These are phyloP conservation scores for Clavariopsis aquatica DNA, from an alignment of 495 filamentous ascomycete genomes.

Conservation along the genomic window DNA sequence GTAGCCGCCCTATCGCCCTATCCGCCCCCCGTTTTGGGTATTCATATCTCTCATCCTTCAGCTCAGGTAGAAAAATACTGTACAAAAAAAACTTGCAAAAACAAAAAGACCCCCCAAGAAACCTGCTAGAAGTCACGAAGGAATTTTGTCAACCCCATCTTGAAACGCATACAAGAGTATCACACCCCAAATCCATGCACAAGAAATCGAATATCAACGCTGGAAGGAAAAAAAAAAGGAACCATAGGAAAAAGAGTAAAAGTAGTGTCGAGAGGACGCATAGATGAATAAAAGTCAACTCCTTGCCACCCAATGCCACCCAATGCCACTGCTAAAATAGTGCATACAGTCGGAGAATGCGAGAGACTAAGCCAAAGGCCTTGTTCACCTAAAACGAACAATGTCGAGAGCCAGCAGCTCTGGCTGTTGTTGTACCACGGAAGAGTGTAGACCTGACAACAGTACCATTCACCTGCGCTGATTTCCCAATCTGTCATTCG, in stretches of 20 bases:
- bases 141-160: background rate
- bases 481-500: background rate
- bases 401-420: background rate
- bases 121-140: background rate
- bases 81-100: background rate
- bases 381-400: background rate
- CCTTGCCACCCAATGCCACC: background rate
- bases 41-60: background rate
- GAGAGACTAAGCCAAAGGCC: background rate
- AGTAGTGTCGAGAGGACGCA: background rate
- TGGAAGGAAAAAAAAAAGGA: background rate
- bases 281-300: background rate
- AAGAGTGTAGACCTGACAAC: no score
- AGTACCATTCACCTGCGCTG: background rate
- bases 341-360: background rate
- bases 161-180: background rate
- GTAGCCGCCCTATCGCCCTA: background rate
- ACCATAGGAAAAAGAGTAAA: background rate
- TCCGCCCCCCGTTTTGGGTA: background rate
- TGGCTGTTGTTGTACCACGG: background rate
- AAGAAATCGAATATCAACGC: background rate
- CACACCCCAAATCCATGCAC: background rate
- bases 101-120: background rate
- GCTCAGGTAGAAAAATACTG: background rate
- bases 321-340: background rate